Evolutionary conservation across 2,329 filamentous ascomycete species (phyloP), one percentile per base, ranked within the genome.

Genomic region (Tricladium varicosporioides): DNA sequence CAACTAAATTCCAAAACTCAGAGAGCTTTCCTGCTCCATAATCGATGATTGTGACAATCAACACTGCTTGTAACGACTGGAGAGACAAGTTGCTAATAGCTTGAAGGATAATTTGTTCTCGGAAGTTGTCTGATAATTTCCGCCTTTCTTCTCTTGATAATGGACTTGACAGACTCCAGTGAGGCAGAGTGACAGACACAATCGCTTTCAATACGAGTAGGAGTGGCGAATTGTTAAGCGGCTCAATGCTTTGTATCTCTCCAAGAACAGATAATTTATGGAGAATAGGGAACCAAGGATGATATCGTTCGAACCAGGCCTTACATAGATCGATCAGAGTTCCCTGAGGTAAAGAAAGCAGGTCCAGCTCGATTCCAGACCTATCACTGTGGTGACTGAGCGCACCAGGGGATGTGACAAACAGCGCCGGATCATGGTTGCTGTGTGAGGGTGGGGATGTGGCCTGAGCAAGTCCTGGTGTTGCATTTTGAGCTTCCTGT

Each of bases 281-380:
- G 19, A 74, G 62, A 40, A 74, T 71, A 1, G 71, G 71, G 49
- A 71, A 68, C 71, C 72, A 74, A 5, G 65, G 60, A 58, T 74
- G 72, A 52, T 71, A 72, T 45, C 69, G 65, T 42, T 70, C 67
- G 58, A 74, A 74, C 70, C 69, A 74, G 2, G 67, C 58, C 9
- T 65, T 59, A 46, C 67, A 72, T 7, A 72, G 58, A 9, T 60
- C 53, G 19, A 33, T 33, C 13, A 62, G 11, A 5, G 61, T 53
- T 64, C 56, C 11, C 54, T 55, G n/a, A 63, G 52, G 40, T 45
- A 57, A 47, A 48, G 49, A 57, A 3, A 47, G 47, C 33, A 54
- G 27, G 13, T 58, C 59, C 32, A 44, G 48, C 52, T 48, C 48
- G 27, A 50, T 18, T n/a, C n/a, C 33, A n/a, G 42, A 43, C 5